These are phyloP conservation scores for Myriangium duriaei DNA, from an alignment of 2,329 filamentous ascomycete genomes.

Conservation along the genomic window DNA sequence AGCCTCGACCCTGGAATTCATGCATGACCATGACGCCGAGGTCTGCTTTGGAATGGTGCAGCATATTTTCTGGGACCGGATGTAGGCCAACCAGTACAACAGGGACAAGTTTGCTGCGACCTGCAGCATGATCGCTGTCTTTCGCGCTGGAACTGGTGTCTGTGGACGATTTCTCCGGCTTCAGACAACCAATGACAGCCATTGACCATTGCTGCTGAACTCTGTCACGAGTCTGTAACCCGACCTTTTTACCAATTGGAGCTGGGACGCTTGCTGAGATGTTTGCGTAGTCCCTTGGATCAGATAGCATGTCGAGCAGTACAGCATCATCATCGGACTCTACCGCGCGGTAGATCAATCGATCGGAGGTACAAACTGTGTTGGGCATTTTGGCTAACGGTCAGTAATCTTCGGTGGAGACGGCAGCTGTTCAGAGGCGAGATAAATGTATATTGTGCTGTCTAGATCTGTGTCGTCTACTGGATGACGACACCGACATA, in stretches of 20 bases:
- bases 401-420: too few species aligned
- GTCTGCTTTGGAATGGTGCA: constrained; percentile 16
- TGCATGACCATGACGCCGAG: constrained; percentile 29
- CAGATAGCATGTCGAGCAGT: background rate
- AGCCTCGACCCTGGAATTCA: constrained; percentile 28
- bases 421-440: too few species aligned
- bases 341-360: background rate
- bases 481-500: too few species aligned
- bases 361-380: background rate
- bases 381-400: too few species aligned
- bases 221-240: too few species aligned
- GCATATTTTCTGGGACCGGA: too few species aligned
- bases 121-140: background rate
- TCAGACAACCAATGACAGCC: too few species aligned
- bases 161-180: too few species aligned
- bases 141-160: background rate
- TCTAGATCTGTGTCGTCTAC: too few species aligned
- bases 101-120: background rate
- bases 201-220: too few species aligned
- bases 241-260: too few species aligned
- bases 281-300: background rate
- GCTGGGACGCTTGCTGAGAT: background rate
- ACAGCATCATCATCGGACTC: background rate
- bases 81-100: background rate
- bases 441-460: too few species aligned